Evolutionary conservation across 2,329 filamentous ascomycete genomes (phyloP).

Genomic region (Neophaeococcomyces mojaviensis): DNA sequence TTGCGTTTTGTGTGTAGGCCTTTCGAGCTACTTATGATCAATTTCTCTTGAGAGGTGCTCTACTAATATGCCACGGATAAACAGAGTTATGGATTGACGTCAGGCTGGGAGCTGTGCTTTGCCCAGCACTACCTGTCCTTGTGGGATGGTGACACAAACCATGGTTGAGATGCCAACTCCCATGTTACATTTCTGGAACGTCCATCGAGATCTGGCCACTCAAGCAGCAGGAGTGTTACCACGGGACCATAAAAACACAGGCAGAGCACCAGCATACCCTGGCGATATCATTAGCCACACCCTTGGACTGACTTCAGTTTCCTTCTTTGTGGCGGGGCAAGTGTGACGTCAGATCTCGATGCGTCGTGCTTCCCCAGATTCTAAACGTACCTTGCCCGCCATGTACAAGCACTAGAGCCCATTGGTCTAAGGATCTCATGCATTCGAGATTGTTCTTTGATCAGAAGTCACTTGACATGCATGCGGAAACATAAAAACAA

Average conservation of each 20-base stretch:
- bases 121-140: neutral
- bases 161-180: neutral
- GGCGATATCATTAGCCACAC: conserved; percentile 5
- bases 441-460: too few species aligned
- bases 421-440: too few species aligned
- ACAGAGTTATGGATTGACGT: neutral
- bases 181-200: too few species aligned
- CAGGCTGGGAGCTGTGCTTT: neutral
- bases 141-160: neutral
- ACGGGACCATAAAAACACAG: too few species aligned
- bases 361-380: too few species aligned
- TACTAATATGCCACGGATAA: neutral
- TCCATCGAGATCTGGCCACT: neutral
- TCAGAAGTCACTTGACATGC: too few species aligned
- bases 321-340: neutral
- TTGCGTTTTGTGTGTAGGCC: neutral
- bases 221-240: neutral
- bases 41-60: neutral
- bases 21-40: neutral
- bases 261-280: too few species aligned
- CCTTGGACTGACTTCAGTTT: too few species aligned
- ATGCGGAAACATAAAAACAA: too few species aligned
- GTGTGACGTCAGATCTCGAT: neutral
- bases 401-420: too few species aligned
- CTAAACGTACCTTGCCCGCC: too few species aligned